Evolutionary conservation across 2,329 filamentous ascomycete genomes (phyloP), one percentile per base, ranked within the genome.

Genomic region (Colletotrichum sp.): DNA sequence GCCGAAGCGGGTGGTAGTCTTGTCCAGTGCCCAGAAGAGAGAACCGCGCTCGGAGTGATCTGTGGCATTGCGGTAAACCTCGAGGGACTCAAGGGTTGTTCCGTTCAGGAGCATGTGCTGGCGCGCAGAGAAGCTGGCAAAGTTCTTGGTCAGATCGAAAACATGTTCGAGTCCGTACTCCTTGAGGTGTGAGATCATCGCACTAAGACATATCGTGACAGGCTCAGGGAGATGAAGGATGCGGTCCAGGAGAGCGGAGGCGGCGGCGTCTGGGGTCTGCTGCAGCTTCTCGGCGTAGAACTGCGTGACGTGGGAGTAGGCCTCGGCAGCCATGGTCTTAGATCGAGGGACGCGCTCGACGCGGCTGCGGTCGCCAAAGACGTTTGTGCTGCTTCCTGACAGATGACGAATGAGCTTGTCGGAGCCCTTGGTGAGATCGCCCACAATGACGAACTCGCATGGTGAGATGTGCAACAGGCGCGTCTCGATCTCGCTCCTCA

Each of bases 51-150:
- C 92, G 0, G 92, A 91, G 80, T 96, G 92, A 82, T 99, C 96
- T 0, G 96, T 99, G 80, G 96, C 93, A 79, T 99, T 99, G 77
- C 96, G 94, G 82, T 98, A 99, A 3, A 99, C 95, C 83, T 99
- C 97, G 15, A 99, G 90, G 80, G 95, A 98, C 65, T 95, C 96
- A 49, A 99, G 87, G 0, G 96, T 98, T 71, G 98, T 99, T 60
- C 96, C 97, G 82, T 98, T 98, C 76, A 99, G 88, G 6, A 99
- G 89, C 97, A 99, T 99, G 82, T 99, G 96, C 16, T 96, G 96
- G 49, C 96, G 90, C 9, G 96, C 95, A 80, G 95, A 98, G 86
- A 99, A 99, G 3, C 96, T 95, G 80, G 98, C 94, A 82, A 99
- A 99, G 86, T 99, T 98, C 80, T 98, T 98, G 3, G 97, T 99